These are phyloP conservation scores for Melocanna baccifera DNA, from an alignment of 176 grass and related monocot genomes.

Conservation along the genomic window DNA sequence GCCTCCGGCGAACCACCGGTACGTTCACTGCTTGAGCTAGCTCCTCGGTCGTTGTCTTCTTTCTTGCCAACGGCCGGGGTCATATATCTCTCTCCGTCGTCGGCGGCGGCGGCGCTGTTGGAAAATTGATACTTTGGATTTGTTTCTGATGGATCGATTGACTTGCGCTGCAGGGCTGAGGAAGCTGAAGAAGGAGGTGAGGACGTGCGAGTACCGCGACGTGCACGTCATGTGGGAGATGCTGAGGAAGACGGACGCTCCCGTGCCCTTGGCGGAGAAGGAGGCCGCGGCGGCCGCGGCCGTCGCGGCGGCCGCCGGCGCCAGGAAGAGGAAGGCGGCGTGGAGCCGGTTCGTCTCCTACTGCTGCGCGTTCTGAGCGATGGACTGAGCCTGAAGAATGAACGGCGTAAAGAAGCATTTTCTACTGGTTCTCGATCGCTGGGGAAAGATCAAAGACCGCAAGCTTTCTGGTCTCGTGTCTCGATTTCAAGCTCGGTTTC, in stretches of 20 bases:
- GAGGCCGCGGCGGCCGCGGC: slow-evolving; percentile 33
- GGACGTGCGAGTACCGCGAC: slow-evolving; percentile 85
- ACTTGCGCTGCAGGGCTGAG: slow-evolving; percentile 44
- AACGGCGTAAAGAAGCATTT: neutral
- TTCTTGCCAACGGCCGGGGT: neutral
- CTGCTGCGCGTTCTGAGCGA: slow-evolving; percentile 64
- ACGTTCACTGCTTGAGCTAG: neutral
- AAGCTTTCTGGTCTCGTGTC: neutral
- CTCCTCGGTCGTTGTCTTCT: too few species aligned
- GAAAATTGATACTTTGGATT: neutral
- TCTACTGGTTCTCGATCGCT: neutral
- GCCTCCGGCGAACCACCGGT: slow-evolving; percentile 55
- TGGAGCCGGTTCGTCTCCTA: slow-evolving; percentile 51
- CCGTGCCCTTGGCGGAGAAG: slow-evolving; percentile 40
- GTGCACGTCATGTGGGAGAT: slow-evolving; percentile 93
- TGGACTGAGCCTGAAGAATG: neutral
- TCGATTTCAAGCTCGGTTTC: neutral
- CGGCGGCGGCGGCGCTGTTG: neutral
- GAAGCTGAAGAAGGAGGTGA: slow-evolving; percentile 85
- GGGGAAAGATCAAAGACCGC: neutral
- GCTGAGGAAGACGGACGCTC: slow-evolving; percentile 51
- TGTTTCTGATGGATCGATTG: slow-evolving; percentile 21
- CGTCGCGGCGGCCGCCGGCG: slow-evolving; percentile 35
- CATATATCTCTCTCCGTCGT: neutral
- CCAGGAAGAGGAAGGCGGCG: slow-evolving; percentile 44